Conservation (phyloP, 2,329 filamentous ascomycete genomes). For the Dactylella cylindrospora region DNA sequence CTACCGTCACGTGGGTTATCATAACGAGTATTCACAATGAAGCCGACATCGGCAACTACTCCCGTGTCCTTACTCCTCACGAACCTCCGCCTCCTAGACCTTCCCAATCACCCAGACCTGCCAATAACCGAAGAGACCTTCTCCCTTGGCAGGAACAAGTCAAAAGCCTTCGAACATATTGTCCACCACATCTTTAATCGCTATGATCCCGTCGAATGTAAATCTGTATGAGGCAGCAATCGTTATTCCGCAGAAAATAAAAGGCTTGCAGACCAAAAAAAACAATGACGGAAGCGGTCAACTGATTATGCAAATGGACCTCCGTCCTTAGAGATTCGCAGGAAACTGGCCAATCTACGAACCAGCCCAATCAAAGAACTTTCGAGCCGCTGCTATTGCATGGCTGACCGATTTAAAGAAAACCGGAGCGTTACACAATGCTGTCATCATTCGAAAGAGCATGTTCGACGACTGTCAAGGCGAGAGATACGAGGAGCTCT, state of each 20-base stretch:
- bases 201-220: conserved; percentile 76
- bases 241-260: too few species aligned
- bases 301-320: too few species aligned
- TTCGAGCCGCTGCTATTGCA: conserved; percentile 79
- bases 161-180: conserved; percentile 83
- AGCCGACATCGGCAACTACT: conserved; percentile 31
- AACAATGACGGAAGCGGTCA: not conserved
- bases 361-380: conserved; percentile 84
- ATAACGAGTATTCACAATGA: conserved; percentile 11
- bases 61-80: conserved; percentile 69
- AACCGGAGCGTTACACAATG: conserved; percentile 67
- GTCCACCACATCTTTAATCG: conserved; percentile 82
- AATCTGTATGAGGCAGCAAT: conserved; percentile 60
- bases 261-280: too few species aligned
- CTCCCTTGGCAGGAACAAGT: conserved; percentile 66
- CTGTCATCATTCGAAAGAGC: conserved; percentile 79
- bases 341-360: conserved; percentile 90
- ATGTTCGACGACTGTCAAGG: conserved; percentile 97
- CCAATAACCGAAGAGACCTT: conserved; percentile 75
- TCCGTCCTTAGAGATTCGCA: conserved; percentile 72
- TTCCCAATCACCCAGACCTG: conserved; percentile 71
- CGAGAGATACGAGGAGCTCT: conserved; percentile 81
- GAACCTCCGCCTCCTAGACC: conserved; percentile 78
- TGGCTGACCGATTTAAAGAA: conserved; percentile 84
- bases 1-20: too few species aligned